Percentiles rank a stretch among this genome's conserved stretches.
phyloP scores from a whole-genome alignment of 2,329 filamentous ascomycete species.

The Polytolypa hystricis region DNA sequence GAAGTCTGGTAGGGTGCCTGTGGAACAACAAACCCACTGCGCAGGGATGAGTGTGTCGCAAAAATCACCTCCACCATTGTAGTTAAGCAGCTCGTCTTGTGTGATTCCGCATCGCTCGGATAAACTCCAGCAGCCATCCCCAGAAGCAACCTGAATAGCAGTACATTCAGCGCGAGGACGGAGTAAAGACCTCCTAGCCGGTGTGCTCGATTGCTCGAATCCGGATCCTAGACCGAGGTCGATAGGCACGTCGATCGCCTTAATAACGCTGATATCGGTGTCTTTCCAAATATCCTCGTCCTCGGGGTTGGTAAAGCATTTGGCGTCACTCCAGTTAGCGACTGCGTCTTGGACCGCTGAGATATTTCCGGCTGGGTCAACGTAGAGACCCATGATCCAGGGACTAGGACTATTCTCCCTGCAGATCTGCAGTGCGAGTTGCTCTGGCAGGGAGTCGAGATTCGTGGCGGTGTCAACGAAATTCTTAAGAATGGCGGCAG shows the following conservation, averaged over 20 bases:
- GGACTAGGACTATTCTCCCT: not conserved
- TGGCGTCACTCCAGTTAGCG: not conserved
- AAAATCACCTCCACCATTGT: slow-evolving; percentile 22
- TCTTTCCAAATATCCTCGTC: not conserved
- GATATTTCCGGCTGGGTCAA: slow-evolving; percentile 1
- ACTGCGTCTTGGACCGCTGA: slow-evolving; percentile 3
- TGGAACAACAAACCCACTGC: slow-evolving; percentile 28
- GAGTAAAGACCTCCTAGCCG: not conserved
- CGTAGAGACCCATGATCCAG: slow-evolving; percentile 6
- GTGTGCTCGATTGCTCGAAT: not conserved
- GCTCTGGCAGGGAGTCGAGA: not conserved
- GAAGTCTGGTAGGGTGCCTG: slow-evolving; percentile 24
- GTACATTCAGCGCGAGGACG: slow-evolving; percentile 1
- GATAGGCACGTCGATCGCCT: not conserved
- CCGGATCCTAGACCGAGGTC: not conserved
- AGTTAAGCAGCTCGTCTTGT: slow-evolving; percentile 26
- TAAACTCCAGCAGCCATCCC: slow-evolving; percentile 29
- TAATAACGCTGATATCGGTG: not conserved
- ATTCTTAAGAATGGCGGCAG: slow-evolving; percentile 1
- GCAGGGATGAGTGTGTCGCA: slow-evolving; percentile 22
- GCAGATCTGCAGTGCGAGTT: slow-evolving; percentile 3
- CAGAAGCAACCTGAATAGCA: slow-evolving; percentile 21
- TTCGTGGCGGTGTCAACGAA: slow-evolving; percentile 1
- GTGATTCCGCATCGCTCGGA: slow-evolving; percentile 31
- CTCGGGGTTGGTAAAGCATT: not conserved